Percentiles rank a stretch among this genome's conserved stretches.
phyloP scores from a whole-genome alignment of 2,329 filamentous ascomycete species.

The Chaetothyriales sp. region DNA sequence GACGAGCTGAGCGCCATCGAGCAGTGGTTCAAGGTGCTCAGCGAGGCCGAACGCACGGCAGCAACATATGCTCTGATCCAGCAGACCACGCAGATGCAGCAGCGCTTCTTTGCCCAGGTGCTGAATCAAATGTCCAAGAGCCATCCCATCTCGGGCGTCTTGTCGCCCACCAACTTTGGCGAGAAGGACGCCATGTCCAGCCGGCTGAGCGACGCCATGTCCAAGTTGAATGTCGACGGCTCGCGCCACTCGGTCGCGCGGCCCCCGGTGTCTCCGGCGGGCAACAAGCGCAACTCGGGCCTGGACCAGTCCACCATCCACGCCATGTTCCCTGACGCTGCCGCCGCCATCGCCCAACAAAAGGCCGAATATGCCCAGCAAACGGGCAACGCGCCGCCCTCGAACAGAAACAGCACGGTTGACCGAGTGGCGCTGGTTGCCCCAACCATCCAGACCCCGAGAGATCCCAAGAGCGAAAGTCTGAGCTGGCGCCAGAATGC shows the following conservation, averaged over 20 bases:
- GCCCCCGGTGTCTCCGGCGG: constrained; percentile 56
- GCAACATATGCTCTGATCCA: constrained; percentile 90
- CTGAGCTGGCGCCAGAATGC: constrained; percentile 51
- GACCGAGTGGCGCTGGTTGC: constrained; percentile 61
- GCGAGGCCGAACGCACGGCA: constrained; percentile 89
- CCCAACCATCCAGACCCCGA: constrained; percentile 59
- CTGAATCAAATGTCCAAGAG: constrained; percentile 98
- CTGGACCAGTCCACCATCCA: constrained; percentile 89
- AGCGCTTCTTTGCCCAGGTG: constrained; percentile 97
- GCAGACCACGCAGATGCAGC: constrained; percentile 97
- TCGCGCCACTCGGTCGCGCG: constrained; percentile 76
- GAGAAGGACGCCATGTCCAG: constrained; percentile 98
- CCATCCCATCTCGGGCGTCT: constrained; percentile 87
- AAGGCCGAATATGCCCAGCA: constrained; percentile 96
- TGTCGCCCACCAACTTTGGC: constrained; percentile 83
- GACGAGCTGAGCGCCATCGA: constrained; percentile 97
- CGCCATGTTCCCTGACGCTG: constrained; percentile 97
- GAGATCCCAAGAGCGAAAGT: constrained; percentile 45
- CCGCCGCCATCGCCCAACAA: constrained; percentile 91
- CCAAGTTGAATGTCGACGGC: constrained; percentile 76
- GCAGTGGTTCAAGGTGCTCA: constrained; percentile 97
- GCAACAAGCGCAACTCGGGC: constrained; percentile 83
- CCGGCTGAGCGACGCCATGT: constrained; percentile 91
- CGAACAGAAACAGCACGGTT: constrained; percentile 80
- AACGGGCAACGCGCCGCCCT: constrained; percentile 76